phyloP scores from a whole-genome alignment of 345 rosid genomes.

The Clausena lansium region DNA sequence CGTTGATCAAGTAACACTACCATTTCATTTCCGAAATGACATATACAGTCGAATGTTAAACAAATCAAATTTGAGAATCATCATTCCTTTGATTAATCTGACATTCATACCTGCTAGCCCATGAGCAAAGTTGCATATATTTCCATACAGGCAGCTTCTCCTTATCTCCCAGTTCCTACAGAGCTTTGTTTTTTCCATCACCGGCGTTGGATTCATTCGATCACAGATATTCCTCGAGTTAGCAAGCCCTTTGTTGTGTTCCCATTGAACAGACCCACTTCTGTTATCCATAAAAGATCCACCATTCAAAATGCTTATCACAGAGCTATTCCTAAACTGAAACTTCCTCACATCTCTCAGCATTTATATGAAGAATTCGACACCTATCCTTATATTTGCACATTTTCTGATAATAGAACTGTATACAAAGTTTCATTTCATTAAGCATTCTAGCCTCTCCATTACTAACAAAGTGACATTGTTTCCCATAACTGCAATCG shows the following conservation, averaged over 20 bases:
- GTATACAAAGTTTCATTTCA: no score
- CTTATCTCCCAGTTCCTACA: constrained; percentile 17
- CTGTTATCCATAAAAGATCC: constrained; percentile 7
- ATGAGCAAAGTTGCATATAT: constrained; percentile 21
- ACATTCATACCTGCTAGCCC: constrained; percentile 17
- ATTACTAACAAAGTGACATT: no score
- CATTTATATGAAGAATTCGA: constrained; percentile 13
- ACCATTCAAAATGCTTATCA: background rate
- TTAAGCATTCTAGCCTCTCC: no score
- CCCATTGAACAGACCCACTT: background rate
- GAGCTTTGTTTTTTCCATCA: constrained; percentile 15
- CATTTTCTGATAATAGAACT: no score
- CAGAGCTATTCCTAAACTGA: background rate
- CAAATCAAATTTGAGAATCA: background rate
- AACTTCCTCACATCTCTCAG: background rate
- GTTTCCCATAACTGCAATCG: constrained; percentile 5
- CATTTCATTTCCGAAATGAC: background rate
- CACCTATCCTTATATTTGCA: no score
- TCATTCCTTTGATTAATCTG: background rate
- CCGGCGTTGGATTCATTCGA: background rate
- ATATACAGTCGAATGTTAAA: background rate
- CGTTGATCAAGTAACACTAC: background rate
- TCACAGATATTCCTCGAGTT: background rate
- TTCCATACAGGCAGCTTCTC: constrained; percentile 19
- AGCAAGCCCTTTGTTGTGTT: background rate